phyloP scores from a whole-genome alignment of 257 asterid species.

The Salvia miltiorrhiza region DNA sequence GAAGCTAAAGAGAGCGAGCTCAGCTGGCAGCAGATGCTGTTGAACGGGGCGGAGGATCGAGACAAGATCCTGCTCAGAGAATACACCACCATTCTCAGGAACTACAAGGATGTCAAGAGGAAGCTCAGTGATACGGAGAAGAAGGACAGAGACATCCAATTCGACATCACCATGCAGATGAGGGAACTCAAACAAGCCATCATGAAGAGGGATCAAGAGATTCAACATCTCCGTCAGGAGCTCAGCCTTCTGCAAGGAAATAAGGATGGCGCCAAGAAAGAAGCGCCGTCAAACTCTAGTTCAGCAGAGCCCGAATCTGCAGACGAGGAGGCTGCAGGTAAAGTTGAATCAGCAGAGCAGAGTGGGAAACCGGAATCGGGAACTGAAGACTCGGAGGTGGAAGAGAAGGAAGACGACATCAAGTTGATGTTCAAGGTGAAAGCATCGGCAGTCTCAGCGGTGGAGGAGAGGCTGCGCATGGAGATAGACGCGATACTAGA shows the following conservation, averaged over 20 bases:
- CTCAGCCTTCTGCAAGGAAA: constrained; percentile 30
- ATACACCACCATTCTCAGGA: constrained; percentile 64
- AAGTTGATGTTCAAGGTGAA: constrained; percentile 27
- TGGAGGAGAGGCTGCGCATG: constrained; percentile 67
- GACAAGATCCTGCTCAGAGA: constrained; percentile 71
- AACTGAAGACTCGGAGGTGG: constrained; percentile 24
- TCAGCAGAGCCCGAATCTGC: constrained; percentile 15
- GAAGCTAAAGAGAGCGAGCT: constrained; percentile 36
- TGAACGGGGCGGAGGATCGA: constrained; percentile 68
- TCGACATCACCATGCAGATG: constrained; percentile 62
- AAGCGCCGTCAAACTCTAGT: background rate
- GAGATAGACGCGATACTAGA: constrained; percentile 76
- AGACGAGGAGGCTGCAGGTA: background rate
- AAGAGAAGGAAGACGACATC: constrained; percentile 31
- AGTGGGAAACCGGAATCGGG: background rate
- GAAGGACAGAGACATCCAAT: constrained; percentile 53
- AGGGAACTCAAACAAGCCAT: constrained; percentile 57
- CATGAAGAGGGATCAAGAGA: constrained; percentile 64
- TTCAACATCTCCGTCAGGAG: constrained; percentile 45
- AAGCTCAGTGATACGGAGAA: constrained; percentile 61
- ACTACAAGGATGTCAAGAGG: constrained; percentile 78
- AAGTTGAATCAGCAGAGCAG: constrained; percentile 20
- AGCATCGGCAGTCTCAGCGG: constrained; percentile 35
- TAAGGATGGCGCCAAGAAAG: constrained; percentile 8
- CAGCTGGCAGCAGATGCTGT: constrained; percentile 74